Percentiles rank a stretch among this genome's conserved stretches.
Evolutionary conservation across 169 alveolate species (phyloP).

Genomic region (Theileria luwenshuni): DNA sequence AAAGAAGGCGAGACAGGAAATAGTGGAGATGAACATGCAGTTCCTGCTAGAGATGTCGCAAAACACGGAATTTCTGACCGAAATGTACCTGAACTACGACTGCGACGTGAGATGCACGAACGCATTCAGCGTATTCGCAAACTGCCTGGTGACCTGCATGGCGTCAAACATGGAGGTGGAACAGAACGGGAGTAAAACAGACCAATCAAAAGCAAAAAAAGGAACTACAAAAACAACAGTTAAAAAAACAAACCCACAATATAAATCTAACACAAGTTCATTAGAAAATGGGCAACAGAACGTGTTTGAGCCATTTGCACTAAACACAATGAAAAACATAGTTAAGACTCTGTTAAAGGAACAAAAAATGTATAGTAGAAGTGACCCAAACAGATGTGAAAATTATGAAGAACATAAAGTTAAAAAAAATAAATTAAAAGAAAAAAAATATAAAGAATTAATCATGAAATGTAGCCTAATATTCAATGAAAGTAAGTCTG

Average conservation of each 20-base stretch:
- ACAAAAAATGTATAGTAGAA: constrained; percentile 1
- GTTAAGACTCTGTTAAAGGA: constrained; percentile 15
- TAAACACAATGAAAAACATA: constrained; percentile 31
- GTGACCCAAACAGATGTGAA: not conserved
- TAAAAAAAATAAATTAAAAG: constrained; percentile 12
- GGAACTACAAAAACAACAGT: not conserved
- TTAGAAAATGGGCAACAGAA: constrained; percentile 15
- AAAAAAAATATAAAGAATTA: constrained; percentile 42
- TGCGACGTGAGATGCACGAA: constrained; percentile 66
- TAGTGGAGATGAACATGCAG: constrained; percentile 66
- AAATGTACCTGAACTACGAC: constrained; percentile 57
- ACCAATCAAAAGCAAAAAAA: constrained; percentile 20
- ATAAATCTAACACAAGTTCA: not conserved
- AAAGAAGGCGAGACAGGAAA: constrained; percentile 44
- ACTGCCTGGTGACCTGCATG: constrained; percentile 37
- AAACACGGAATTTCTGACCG: constrained; percentile 43
- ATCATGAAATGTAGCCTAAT: constrained; percentile 25
- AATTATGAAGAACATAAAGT: not conserved
- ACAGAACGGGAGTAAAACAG: not conserved
- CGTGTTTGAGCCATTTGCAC: constrained; percentile 39
- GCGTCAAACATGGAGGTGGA: constrained; percentile 32
- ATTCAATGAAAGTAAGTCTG: constrained; percentile 39
- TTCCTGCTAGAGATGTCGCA: constrained; percentile 46
- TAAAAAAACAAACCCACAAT: constrained; percentile 28
- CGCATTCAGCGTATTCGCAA: constrained; percentile 35